These are phyloP conservation scores for Skeletonema tropicum DNA, from an alignment of 108 stramenopile genomes.

Conservation along the genomic window DNA sequence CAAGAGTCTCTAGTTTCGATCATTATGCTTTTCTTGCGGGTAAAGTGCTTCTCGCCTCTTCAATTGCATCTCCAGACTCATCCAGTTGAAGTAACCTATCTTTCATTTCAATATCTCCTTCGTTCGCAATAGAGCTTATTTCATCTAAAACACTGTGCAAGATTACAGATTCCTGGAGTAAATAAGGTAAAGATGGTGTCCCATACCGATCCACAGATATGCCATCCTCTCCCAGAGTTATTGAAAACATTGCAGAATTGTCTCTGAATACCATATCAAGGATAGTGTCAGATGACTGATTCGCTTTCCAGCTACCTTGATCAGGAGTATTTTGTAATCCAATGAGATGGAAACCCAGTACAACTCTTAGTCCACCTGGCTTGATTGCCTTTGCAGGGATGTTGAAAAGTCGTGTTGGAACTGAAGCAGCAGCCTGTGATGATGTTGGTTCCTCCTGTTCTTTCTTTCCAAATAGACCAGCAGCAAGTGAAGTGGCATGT, in stretches of 20 bases:
- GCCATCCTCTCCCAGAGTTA: slow-evolving; percentile 41
- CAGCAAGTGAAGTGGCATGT: not conserved
- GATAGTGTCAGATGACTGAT: slow-evolving; percentile 52
- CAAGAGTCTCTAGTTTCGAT: no score
- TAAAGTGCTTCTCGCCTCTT: slow-evolving; percentile 54
- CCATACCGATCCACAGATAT: slow-evolving; percentile 65
- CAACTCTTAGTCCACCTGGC: slow-evolving; percentile 72
- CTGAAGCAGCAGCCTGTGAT: not conserved
- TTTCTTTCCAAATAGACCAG: slow-evolving; percentile 25
- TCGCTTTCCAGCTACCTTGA: slow-evolving; percentile 56
- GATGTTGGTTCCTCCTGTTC: not conserved
- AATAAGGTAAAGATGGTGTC: slow-evolving; percentile 64
- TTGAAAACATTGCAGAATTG: slow-evolving; percentile 63
- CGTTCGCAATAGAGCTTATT: slow-evolving; percentile 57
- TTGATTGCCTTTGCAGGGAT: slow-evolving; percentile 66
- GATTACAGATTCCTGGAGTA: slow-evolving; percentile 78
- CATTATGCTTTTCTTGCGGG: slow-evolving; percentile 64
- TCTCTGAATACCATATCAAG: slow-evolving; percentile 71
- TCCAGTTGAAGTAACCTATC: slow-evolving; percentile 63
- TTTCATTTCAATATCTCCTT: slow-evolving; percentile 52
- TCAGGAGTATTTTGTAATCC: slow-evolving; percentile 75
- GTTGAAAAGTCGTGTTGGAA: slow-evolving; percentile 15
- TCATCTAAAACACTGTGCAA: slow-evolving; percentile 81
- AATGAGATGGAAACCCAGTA: slow-evolving; percentile 66
- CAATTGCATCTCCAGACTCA: slow-evolving; percentile 52